Percentiles rank a stretch among this genome's conserved stretches.
Conservation (phyloP, 2,329 filamentous ascomycete species). For the Neofusicoccum kwambonambiense region DNA sequence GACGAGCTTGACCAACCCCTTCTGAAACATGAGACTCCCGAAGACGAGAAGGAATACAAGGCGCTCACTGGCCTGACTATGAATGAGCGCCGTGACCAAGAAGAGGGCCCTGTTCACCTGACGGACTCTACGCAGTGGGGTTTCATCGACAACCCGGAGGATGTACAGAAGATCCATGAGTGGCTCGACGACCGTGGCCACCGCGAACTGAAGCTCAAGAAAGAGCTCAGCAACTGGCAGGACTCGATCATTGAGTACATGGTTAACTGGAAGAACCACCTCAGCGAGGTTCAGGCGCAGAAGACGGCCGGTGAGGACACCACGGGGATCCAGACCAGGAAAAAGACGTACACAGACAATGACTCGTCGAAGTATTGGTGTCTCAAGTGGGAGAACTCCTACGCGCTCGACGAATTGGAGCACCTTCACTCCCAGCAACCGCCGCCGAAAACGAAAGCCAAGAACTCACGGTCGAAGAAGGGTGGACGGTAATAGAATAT, state of each 20-base stretch:
- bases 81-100: slow-evolving; percentile 76
- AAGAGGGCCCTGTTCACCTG: slow-evolving; percentile 81
- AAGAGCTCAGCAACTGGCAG: slow-evolving; percentile 76
- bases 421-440: slow-evolving; percentile 61
- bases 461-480: slow-evolving; percentile 16
- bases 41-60: slow-evolving; percentile 63
- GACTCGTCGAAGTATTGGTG: slow-evolving; percentile 58
- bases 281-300: slow-evolving; percentile 54
- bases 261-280: slow-evolving; percentile 73
- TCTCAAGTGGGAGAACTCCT: slow-evolving; percentile 64
- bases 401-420: slow-evolving; percentile 57
- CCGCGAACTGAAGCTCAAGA: slow-evolving; percentile 82
- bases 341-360: slow-evolving; percentile 58
- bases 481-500: background rate
- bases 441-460: slow-evolving; percentile 42
- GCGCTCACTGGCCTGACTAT: slow-evolving; percentile 67
- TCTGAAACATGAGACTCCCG: slow-evolving; percentile 72
- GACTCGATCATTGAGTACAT: slow-evolving; percentile 77
- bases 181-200: slow-evolving; percentile 88
- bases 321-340: slow-evolving; percentile 61
- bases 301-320: slow-evolving; percentile 50
- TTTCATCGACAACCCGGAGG: slow-evolving; percentile 78
- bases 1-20: slow-evolving; percentile 83
- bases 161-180: slow-evolving; percentile 73
- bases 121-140: slow-evolving; percentile 82